Evolutionary conservation across 352 stramenopile species (phyloP), one percentile per base, ranked within the genome.

Genomic region (Phytophthora fragariae): DNA sequence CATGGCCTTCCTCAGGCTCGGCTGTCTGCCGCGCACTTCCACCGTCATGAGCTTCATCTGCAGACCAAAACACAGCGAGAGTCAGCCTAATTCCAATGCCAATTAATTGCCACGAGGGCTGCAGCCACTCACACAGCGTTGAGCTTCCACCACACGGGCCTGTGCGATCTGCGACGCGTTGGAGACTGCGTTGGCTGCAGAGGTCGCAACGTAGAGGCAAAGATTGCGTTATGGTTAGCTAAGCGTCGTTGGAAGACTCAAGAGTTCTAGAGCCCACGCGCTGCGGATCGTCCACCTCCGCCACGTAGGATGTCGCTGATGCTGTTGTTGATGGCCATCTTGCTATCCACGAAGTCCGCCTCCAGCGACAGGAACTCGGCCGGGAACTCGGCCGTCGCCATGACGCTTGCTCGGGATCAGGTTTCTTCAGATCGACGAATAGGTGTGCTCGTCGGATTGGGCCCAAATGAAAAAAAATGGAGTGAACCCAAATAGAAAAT

Each of bases 41-140:
- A 93, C 78, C 46, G 83, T 90, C 88, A 95, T 93, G 37, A 93
- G 79, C 49, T 93, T 93, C 62, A 95, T 88, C 86, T 93, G 62
- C 35, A 68, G 49, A 21, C 15, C 19, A 9, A 52, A 39, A 52
- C 67, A 46, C 39, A 46, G 15, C 46, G 53, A 53, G 7, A 53
- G 6, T 65, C 39, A 68, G 35, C 33, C n/a, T 3, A 17, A 39
- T 53, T 1, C 10, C 2, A 47, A 15, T 9, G 3, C 27, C 8
- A 19, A 39, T 24, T 50, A 50, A 50, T 50, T 50, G 17, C 6
- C n/a, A 55, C 47, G 19, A 8, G n/a, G 4, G 17, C 24, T 37
- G 19, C 10, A 53, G 37, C 14, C 29, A 82, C 81, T 24, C 62
- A 93, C 86, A 54, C 82, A 93, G 59, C 88, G 83, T 65, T 95